Percentiles rank a stretch among this genome's conserved stretches.
Conservation (phyloP, 306 rosid genomes). For the Glycine latifolia region DNA sequence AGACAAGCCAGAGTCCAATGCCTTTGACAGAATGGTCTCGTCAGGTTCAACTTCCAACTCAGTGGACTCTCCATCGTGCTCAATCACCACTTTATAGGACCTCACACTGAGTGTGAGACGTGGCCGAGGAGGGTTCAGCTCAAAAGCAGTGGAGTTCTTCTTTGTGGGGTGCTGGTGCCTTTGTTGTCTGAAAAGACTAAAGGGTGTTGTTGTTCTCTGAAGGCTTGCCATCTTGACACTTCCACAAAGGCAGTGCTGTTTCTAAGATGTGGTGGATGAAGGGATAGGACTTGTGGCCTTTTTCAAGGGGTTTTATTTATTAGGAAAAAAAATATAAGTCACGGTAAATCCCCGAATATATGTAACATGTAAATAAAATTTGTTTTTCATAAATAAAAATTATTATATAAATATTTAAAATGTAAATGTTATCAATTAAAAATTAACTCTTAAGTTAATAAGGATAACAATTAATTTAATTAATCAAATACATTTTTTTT, state of each 20-base stretch:
- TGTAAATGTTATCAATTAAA: no score
- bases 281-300: constrained; percentile 54
- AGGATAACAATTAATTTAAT: background rate
- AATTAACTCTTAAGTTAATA: no score
- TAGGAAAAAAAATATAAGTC: no score
- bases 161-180: constrained; percentile 50
- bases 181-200: constrained; percentile 48
- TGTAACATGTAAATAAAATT: no score
- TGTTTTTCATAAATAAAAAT: no score
- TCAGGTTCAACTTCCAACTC: constrained; percentile 60
- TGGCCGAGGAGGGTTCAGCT: constrained; percentile 45
- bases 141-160: constrained; percentile 47
- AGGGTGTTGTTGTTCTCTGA: constrained; percentile 50
- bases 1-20: constrained; percentile 73
- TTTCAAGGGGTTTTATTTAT: no score
- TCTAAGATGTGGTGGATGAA: background rate
- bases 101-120: constrained; percentile 36
- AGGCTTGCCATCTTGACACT: constrained; percentile 60
- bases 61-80: constrained; percentile 69
- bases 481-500: background rate
- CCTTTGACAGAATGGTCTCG: constrained; percentile 57
- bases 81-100: constrained; percentile 82
- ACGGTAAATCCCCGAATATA: no score
- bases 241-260: no score
- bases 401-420: no score